Base-by-base conservation (phyloP, 169 alveolate species). In the Cryptosporidium tyzzeri region DNA sequence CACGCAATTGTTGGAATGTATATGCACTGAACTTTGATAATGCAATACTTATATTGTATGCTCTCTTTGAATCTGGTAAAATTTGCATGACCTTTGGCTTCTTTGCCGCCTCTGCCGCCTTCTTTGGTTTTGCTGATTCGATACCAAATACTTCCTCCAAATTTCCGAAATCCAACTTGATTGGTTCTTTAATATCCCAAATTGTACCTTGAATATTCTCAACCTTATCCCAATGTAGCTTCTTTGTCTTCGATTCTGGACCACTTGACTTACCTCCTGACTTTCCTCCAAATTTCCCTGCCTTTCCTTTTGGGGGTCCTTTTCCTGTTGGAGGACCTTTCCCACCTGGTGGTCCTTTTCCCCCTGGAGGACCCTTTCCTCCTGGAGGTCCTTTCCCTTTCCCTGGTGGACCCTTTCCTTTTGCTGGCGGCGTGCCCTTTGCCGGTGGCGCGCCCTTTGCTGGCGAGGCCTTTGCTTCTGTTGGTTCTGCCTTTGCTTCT, bases 211-310 rank as follows among this genome's bases (percentile, higher is more conserved):
- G 94, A 37, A 93, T 93, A 62, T 95, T 97, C 45, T 95, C 96
- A 59, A 95, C 93, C 33, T 97, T 96, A 58, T 95, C 98, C 98
- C 98, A 95, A 92, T 95, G 95, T 71, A 95, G 93, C 73, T 97
- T 92, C 89, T 96, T 95, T 12, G 95, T 94, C 71, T 94, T 94
- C 18, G 80, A 62, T 35, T 59, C 80, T 26, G 89, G 89, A 4
- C 97, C 96, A 69, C 93, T 94, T 70, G 93, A 94, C 48, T 86
- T 92, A n/a, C 84, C 91, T 51, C 73, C 80, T 50, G 85, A 62
- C 74, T 53, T 92, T 87, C 70, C 95, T 86, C 44, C 71, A 29
- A 45, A 55, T 69, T 61, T 91, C 37, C 85, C 91, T 65, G 51
- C 95, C 93, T 91, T 93, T 67, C 70, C 86, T 53, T 92, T 94